Percentiles rank a stretch among this genome's conserved stretches.
These are phyloP conservation scores for Chamaecyparis obtusa DNA, from an alignment of 75 land plant species.

Conservation along the genomic window DNA sequence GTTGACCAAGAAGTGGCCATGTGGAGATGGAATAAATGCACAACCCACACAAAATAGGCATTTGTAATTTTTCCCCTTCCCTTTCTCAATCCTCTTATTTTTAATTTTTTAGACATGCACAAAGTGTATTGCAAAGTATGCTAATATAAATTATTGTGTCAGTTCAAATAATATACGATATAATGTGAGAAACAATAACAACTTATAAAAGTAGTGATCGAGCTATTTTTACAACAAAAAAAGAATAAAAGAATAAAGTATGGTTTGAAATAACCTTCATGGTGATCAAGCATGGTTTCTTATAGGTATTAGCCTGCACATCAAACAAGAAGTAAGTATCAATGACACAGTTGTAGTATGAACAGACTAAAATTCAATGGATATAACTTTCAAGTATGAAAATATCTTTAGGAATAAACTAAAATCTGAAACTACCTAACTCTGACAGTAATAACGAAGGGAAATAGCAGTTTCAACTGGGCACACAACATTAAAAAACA, in stretches of 20 bases:
- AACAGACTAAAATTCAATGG: neutral
- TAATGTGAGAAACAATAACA: neutral
- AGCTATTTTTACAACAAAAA: neutral
- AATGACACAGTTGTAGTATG: neutral
- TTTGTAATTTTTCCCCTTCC: neutral
- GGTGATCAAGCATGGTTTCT: slow-evolving; percentile 6
- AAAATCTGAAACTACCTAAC: neutral
- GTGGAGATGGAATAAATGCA: neutral
- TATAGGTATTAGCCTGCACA: slow-evolving; percentile 3
- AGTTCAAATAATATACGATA: neutral
- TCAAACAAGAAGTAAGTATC: slow-evolving; percentile 4
- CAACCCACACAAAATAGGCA: neutral
- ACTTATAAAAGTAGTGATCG: neutral
- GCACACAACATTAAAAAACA: neutral
- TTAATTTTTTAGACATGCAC: neutral
- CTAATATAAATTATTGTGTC: neutral
- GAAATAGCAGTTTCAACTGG: neutral
- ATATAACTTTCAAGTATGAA: neutral
- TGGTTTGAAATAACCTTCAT: slow-evolving; percentile 6
- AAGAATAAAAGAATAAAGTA: neutral
- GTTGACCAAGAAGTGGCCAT: neutral
- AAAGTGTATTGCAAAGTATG: neutral
- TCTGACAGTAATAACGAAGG: neutral
- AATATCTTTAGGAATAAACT: neutral
- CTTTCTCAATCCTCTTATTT: neutral